Percentiles rank a stretch among this genome's conserved stretches.
Evolutionary conservation across 768 basidiomycete species (phyloP).

Genomic region (Boletus reticuloceps): DNA sequence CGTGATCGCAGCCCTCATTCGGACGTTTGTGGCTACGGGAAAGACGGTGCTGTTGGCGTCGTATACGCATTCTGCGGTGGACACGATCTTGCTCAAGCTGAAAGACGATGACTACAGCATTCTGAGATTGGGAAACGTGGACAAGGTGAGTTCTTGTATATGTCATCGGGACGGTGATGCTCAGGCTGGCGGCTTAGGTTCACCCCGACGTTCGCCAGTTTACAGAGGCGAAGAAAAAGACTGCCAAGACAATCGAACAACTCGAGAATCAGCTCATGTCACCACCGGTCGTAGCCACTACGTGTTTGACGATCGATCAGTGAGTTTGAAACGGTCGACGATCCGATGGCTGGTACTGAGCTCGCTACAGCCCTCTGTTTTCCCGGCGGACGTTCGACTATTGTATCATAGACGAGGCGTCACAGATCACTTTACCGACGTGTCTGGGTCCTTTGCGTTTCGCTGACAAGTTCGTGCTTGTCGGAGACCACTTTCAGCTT

Average conservation of each 20-base stretch:
- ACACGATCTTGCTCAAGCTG: constrained; percentile 90
- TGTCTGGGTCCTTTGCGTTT: constrained; percentile 91
- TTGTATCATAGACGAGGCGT: constrained; percentile 98
- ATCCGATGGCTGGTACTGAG: constrained; percentile 3
- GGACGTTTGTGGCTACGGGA: constrained; percentile 70
- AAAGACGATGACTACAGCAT: constrained; percentile 67
- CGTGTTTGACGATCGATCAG: constrained; percentile 94
- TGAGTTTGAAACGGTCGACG: constrained; percentile 38
- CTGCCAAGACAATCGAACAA: constrained; percentile 71
- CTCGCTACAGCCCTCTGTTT: constrained; percentile 68
- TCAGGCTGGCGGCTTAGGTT: constrained; percentile 47
- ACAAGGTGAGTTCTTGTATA: constrained; percentile 61
- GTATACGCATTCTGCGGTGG: constrained; percentile 98
- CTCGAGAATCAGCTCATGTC: constrained; percentile 79
- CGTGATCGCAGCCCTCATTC: constrained; percentile 86
- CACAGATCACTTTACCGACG: constrained; percentile 94
- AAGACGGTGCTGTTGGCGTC: constrained; percentile 88
- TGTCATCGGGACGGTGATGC: background rate
- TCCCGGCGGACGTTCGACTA: constrained; percentile 85
- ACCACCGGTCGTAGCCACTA: constrained; percentile 94
- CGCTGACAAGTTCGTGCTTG: constrained; percentile 88
- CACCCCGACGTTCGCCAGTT: constrained; percentile 77
- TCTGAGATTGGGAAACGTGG: constrained; percentile 82
- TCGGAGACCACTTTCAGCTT: constrained; percentile 96
- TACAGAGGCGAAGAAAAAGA: constrained; percentile 56